These are phyloP conservation scores for Hypsizygus marmoreus DNA, from an alignment of 768 basidiomycete genomes.

Conservation along the genomic window DNA sequence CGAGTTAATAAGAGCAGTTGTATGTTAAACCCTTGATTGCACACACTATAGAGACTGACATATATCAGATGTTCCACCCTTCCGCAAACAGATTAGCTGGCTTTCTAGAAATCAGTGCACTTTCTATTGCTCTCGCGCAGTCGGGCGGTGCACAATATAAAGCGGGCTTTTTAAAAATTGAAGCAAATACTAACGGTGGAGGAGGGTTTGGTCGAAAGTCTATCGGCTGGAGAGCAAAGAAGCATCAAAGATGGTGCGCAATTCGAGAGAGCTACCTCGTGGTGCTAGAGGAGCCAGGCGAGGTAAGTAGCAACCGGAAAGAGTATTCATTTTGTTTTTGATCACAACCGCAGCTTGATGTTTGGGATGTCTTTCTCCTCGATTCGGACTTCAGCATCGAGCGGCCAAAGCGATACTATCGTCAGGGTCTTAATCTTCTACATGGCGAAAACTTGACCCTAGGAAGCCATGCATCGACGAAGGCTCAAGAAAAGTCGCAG, in stretches of 20 bases:
- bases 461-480: conserved; percentile 5
- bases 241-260: conserved; percentile 84
- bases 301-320: conserved; percentile 46
- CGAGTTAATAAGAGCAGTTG: conserved; percentile 85
- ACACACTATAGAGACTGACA: conserved; percentile 2
- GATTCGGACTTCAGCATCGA: conserved; percentile 89
- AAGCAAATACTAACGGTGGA: conserved; percentile 51
- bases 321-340: background rate
- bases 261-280: conserved; percentile 92
- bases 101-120: conserved; percentile 90
- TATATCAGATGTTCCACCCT: conserved; percentile 88
- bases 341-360: conserved; percentile 50
- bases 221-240: conserved; percentile 56
- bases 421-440: conserved; percentile 77
- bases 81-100: conserved; percentile 85
- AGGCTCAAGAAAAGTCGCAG: conserved; percentile 8
- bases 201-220: conserved; percentile 69
- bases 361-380: conserved; percentile 93
- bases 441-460: conserved; percentile 32
- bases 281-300: conserved; percentile 82
- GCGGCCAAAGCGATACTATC: conserved; percentile 87
- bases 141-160: conserved; percentile 89
- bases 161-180: conserved; percentile 77
- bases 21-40: conserved; percentile 36
- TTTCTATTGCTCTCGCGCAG: conserved; percentile 79